A percentile compares a stretch with the other conserved stretches of the same genome.
phyloP scores from a whole-genome alignment of 2,329 filamentous ascomycete genomes.

The Fusarium foetens region DNA sequence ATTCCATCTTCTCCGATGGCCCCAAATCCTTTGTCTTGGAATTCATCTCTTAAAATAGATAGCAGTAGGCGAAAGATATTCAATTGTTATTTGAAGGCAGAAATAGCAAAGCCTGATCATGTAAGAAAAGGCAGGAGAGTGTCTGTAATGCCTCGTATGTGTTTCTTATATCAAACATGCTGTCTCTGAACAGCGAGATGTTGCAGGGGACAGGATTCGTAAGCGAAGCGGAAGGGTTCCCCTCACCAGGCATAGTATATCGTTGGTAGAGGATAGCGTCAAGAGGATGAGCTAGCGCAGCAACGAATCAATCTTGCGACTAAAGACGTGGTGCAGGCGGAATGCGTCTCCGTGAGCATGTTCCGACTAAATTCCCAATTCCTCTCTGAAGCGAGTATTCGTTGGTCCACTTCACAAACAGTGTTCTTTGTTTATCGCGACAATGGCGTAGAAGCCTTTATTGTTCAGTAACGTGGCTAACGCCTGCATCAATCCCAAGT shows the following conservation, averaged over 20 bases:
- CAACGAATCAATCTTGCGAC: neutral
- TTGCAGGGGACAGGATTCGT: neutral
- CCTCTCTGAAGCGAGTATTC: no score
- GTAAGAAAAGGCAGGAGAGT: neutral
- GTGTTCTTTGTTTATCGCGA: accelerated
- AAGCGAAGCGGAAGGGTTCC: neutral
- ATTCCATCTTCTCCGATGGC: neutral
- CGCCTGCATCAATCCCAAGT: no score
- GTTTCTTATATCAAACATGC: neutral
- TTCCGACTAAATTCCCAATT: no score
- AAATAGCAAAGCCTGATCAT: accelerated
- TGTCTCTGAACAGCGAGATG: neutral
- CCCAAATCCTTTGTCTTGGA: neutral
- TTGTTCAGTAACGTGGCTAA: neutral
- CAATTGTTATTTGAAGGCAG: neutral
- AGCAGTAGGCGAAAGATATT: neutral
- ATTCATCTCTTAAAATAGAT: neutral
- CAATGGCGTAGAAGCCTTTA: accelerated
- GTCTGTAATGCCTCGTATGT: neutral
- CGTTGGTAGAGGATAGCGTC: neutral
- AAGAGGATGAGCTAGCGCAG: neutral
- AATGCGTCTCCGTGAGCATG: neutral
- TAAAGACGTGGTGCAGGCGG: neutral
- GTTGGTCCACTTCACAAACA: neutral
- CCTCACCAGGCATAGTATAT: neutral